Conservation (phyloP, 805 yeast species). For the Candida insectorum region DNA sequence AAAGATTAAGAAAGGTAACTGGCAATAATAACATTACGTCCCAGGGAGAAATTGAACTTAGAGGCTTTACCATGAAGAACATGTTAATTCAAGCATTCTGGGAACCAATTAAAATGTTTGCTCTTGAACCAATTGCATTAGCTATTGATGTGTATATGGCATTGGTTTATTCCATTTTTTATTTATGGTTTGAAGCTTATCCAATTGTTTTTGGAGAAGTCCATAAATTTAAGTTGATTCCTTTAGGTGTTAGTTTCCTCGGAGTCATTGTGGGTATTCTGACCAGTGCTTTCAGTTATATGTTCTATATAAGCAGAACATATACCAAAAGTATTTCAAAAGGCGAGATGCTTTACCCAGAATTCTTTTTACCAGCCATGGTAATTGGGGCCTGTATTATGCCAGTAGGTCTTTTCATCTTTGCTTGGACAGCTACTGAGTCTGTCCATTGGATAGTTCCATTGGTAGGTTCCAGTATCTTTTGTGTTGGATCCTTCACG, state of each 20-base stretch:
- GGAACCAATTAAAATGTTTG: conserved; percentile 48
- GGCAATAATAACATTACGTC: conserved; percentile 45
- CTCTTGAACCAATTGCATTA: conserved; percentile 53
- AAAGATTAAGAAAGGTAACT: conserved; percentile 45
- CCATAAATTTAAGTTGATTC: conserved; percentile 46
- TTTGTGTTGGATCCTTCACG: conserved; percentile 37
- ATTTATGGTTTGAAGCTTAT: conserved; percentile 58
- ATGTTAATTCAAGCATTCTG: conserved; percentile 32
- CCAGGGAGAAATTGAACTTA: conserved; percentile 34
- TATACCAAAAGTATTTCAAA: background rate
- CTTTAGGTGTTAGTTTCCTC: conserved; percentile 31
- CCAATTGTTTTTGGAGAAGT: conserved; percentile 49
- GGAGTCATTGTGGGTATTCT: background rate
- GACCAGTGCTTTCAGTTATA: background rate
- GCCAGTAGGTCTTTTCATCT: conserved; percentile 43
- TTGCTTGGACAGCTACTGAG: conserved; percentile 48
- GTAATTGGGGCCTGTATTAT: conserved; percentile 37
- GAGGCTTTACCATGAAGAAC: conserved; percentile 16
- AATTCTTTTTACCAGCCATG: conserved; percentile 35
- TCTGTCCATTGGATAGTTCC: conserved; percentile 50
- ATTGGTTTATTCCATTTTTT: conserved; percentile 48
- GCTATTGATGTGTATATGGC: conserved; percentile 51
- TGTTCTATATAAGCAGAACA: background rate
- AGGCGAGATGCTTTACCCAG: conserved; percentile 29
- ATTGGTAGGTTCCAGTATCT: conserved; percentile 40